phyloP scores from a whole-genome alignment of 768 basidiomycete genomes.

The Butyriboletus loyo region DNA sequence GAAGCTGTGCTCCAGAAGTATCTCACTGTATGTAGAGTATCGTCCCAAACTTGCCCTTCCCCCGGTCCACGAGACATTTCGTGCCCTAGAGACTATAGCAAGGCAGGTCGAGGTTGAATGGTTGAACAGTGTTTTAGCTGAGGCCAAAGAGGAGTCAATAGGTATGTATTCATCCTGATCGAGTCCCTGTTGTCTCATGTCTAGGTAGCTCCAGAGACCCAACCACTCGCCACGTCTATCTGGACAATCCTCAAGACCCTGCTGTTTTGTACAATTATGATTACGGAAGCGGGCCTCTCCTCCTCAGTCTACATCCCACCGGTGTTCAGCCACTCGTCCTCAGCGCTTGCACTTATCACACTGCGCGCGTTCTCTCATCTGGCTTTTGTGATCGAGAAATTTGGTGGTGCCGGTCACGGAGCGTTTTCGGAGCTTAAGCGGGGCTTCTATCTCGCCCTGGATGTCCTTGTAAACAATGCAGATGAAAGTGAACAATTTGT shows the following conservation, averaged over 20 bases:
- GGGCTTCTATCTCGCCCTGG: constrained; percentile 73
- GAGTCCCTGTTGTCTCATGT: constrained; percentile 2
- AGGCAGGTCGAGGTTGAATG: constrained; percentile 47
- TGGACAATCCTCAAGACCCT: constrained; percentile 75
- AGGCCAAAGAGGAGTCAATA: constrained; percentile 19
- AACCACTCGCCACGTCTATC: constrained; percentile 44
- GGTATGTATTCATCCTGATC: constrained; percentile 34
- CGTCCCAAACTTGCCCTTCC: constrained; percentile 29
- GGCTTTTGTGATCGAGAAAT: constrained; percentile 75
- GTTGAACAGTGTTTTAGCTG: constrained; percentile 38
- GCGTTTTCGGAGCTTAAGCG: constrained; percentile 73
- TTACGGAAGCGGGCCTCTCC: constrained; percentile 60
- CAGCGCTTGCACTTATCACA: constrained; percentile 50
- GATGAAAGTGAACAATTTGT: constrained; percentile 39
- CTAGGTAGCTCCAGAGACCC: constrained; percentile 41
- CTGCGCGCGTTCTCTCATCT: constrained; percentile 62
- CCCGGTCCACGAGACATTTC: constrained; percentile 27
- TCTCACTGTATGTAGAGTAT: constrained; percentile 35
- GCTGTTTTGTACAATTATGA: constrained; percentile 70
- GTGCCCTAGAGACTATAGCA: constrained; percentile 34
- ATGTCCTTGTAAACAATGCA: constrained; percentile 53
- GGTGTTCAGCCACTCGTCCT: constrained; percentile 34
- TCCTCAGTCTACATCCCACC: constrained; percentile 53
- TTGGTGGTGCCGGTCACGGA: constrained; percentile 58
- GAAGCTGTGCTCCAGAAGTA: constrained; percentile 35